Percentiles rank a stretch among this genome's conserved stretches.
Evolutionary conservation across 1,284 basidiomycete genomes (phyloP).

Genomic region (Kwoniella shivajii): DNA sequence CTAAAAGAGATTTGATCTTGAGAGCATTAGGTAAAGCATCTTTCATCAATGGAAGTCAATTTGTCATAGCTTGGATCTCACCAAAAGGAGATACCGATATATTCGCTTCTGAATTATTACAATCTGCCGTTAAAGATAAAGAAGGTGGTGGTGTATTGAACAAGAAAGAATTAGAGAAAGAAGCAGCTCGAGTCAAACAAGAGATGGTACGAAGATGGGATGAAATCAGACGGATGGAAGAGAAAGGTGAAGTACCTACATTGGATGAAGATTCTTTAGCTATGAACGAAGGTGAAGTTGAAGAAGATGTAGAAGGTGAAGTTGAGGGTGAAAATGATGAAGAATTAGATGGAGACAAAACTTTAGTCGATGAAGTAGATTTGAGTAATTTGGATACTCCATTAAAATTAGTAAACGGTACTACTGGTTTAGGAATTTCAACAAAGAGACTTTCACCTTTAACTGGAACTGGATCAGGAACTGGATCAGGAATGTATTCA

Average conservation of each 20-base stretch:
- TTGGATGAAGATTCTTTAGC: slow-evolving; percentile 31
- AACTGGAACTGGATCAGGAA: not conserved
- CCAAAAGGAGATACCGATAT: slow-evolving; percentile 60
- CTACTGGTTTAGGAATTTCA: slow-evolving; percentile 3
- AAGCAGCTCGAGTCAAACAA: slow-evolving; percentile 38
- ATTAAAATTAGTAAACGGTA: slow-evolving; percentile 11
- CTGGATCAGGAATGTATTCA: slow-evolving; percentile 24
- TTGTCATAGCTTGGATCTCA: slow-evolving; percentile 59
- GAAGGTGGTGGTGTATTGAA: slow-evolving; percentile 41
- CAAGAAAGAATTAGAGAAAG: slow-evolving; percentile 44
- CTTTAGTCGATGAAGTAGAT: slow-evolving; percentile 36
- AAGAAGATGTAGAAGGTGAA: slow-evolving; percentile 19
- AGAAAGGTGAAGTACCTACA: slow-evolving; percentile 28
- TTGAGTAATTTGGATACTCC: slow-evolving; percentile 1
- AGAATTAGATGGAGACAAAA: slow-evolving; percentile 37
- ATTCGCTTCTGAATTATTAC: slow-evolving; percentile 56
- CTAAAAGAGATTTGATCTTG: slow-evolving; percentile 60
- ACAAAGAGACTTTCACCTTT: slow-evolving; percentile 11
- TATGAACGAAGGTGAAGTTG: no score
- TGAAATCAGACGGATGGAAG: slow-evolving; percentile 36
- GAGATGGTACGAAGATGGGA: slow-evolving; percentile 42
- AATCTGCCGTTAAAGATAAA: slow-evolving; percentile 39
- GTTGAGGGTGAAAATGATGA: slow-evolving; percentile 30
- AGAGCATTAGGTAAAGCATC: slow-evolving; percentile 57
- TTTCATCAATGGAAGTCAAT: slow-evolving; percentile 60